Evolutionary conservation across 148 eudicot species (phyloP), one percentile per base, ranked within the genome.

Genomic region (Fagopyrum esculentum): DNA sequence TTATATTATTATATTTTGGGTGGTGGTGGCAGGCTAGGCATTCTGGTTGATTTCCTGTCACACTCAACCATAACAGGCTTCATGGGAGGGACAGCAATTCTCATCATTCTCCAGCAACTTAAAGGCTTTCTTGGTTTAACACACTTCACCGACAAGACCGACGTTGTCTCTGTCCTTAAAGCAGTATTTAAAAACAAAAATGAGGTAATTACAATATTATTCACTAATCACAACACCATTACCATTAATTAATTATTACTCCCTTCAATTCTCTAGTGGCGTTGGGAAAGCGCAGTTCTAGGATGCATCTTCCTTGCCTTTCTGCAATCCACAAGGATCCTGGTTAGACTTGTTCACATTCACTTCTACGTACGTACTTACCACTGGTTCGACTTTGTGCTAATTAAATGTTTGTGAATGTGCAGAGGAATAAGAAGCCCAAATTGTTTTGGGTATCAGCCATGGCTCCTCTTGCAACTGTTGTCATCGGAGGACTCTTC

Each of bases 51-150:
- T 86, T 92, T 95, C 76, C 63, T 95, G 12, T 90, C 98, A 48
- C 98, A 95, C 80, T 89, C 98, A 13, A 90, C 96, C 0, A 95
- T 95, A 40, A 82, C 83, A 3, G 98, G 98, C 12, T 95, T 95
- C 81, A 95, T 92, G 97, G 97, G 96, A 77, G 98, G 98, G 60
- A 89, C 98, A 5, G 98, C 98, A 5, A 68, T 83, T 0, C 73
- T 95, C 11, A 92, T 95, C n/a, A 75, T 79, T 60, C 77, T 95
- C 9, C 98, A 95, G 72, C 98, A 95, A 43, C 54, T 95, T 60
- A 95, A 92, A 81, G 96, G 93, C 9, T 13, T 95, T 61, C 84
- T 95, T 55, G 98, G 97, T 6, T 54, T 92, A 75, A 75, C 69
- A 51, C 91, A 92, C 78, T 95, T 95, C 72, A 90, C 97, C 0